Evolutionary conservation across 225 moss, liverwort and hornwort species (phyloP), one percentile per base, ranked within the genome.

Genomic region (Sphagnum contortum): DNA sequence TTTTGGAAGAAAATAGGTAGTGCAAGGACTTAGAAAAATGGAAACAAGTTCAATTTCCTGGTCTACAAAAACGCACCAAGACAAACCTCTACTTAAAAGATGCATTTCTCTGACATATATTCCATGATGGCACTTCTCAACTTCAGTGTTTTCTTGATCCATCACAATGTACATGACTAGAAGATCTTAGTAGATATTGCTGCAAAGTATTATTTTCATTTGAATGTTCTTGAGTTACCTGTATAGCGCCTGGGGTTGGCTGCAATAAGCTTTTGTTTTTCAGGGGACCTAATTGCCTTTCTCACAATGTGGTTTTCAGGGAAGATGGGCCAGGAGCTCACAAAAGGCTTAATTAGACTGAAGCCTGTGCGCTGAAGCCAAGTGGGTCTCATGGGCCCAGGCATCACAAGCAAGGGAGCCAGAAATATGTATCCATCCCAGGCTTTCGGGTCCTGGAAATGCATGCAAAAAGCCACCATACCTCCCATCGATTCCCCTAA

Each of bases 401-500:
- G 63, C 63, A 81, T 59, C 59, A 62, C 71, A 65, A 89, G 77
- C 65, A 89, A 59, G 50, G 89, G 87, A 29, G 87, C 81, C 0
- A 75, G 74, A 49, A 87, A 81, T 49, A 89, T 73, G 59, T 70
- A 79, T 14, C 89, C 89, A 68, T 83, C 73, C 89, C 89, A 89
- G 58, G 84, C 87, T 29, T 80, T 62, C 2, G 87, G 81, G 69
- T 89, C 89, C 66, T 87, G 89, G 60, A 81, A 84, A 69, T 87
- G 79, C 87, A 89, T 89, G 67, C 84, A 68, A 65, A 84, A 72
- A 5, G 84, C 58, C 57, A 78, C 72, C 46, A 62, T 75, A 57
- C 81, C 87, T n/a, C 89, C 87, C 89, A 87, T 89, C 3, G 89
- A 89, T 69, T 89, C 89, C 54, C 87, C 89, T 47, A 78, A 82